These are phyloP conservation scores for Salvia rosmarinus DNA, from an alignment of 257 asterid genomes.

Conservation along the genomic window DNA sequence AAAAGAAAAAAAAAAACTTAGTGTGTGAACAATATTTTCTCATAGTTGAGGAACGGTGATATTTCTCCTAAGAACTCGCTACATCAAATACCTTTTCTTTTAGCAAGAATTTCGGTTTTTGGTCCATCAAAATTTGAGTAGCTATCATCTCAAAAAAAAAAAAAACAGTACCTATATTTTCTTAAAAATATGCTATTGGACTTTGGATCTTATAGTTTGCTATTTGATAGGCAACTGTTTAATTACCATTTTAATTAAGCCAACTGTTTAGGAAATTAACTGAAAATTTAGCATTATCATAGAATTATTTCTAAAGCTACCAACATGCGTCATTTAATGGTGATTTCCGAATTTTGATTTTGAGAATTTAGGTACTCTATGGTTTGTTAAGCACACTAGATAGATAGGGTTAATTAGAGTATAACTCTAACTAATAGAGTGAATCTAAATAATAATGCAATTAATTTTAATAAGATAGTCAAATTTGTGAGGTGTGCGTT, in stretches of 20 bases:
- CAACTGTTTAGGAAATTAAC: not conserved
- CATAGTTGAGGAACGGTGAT: not conserved
- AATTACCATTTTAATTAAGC: not conserved
- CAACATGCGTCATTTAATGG: not conserved
- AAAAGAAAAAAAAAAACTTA: not conserved
- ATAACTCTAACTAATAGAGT: no score
- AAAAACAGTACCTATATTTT: no score
- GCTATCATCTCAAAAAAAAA: no score
- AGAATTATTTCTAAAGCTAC: not conserved
- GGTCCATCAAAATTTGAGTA: not conserved
- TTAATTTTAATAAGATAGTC: no score
- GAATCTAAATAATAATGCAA: no score
- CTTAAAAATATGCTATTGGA: not conserved
- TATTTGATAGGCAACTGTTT: not conserved
- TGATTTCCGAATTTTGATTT: not conserved
- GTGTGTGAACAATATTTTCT: conserved; percentile 20
- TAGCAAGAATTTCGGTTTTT: not conserved
- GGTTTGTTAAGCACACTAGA: no score
- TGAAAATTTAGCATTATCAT: not conserved
- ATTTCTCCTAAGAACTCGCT: conserved; percentile 28
- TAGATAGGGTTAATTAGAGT: no score
- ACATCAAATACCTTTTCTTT: not conserved
- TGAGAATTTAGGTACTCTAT: no score
- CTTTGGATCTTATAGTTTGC: not conserved
- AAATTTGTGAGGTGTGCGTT: no score